Evolutionary conservation across 257 asterid genomes (phyloP).

Genomic region (Striga asiatica): DNA sequence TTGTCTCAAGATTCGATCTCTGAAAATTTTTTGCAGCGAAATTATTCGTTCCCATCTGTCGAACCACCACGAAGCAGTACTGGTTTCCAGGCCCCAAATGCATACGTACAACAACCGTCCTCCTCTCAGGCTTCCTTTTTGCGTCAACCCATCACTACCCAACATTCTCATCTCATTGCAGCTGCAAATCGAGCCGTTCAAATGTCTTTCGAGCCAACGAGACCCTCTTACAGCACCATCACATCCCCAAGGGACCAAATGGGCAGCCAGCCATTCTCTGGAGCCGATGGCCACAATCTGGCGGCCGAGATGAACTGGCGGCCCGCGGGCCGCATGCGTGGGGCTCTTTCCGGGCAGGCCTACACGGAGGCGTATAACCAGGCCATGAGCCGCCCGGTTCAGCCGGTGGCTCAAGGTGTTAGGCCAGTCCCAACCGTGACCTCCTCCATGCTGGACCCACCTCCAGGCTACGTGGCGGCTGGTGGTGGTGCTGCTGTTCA

Average conservation of each 20-base stretch:
- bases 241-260: conserved; percentile 25
- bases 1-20: conserved; percentile 13
- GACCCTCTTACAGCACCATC: conserved; percentile 23
- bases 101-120: too few relatives aligned
- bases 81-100: conserved; percentile 24
- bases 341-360: conserved; percentile 59
- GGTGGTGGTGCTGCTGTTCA: conserved; percentile 4
- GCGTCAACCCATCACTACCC: conserved; percentile 24
- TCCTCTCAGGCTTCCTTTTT: conserved; percentile 18
- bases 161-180: conserved; percentile 19
- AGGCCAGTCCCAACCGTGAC: conserved; percentile 24
- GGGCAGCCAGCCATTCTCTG: conserved; percentile 19
- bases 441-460: conserved; percentile 18
- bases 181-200: conserved; percentile 30
- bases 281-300: conserved; percentile 13
- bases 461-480: conserved; percentile 18
- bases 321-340: conserved; percentile 66
- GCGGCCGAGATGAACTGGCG: conserved; percentile 34
- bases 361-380: conserved; percentile 37
- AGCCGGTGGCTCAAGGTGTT: conserved; percentile 32
- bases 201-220: conserved; percentile 21
- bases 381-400: conserved; percentile 31
- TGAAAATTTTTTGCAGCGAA: conserved; percentile 24
- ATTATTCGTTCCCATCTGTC: conserved; percentile 12
- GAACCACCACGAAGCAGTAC: conserved; percentile 24